phyloP scores from a whole-genome alignment of 352 stramenopile species.

The Peronospora destructor region DNA sequence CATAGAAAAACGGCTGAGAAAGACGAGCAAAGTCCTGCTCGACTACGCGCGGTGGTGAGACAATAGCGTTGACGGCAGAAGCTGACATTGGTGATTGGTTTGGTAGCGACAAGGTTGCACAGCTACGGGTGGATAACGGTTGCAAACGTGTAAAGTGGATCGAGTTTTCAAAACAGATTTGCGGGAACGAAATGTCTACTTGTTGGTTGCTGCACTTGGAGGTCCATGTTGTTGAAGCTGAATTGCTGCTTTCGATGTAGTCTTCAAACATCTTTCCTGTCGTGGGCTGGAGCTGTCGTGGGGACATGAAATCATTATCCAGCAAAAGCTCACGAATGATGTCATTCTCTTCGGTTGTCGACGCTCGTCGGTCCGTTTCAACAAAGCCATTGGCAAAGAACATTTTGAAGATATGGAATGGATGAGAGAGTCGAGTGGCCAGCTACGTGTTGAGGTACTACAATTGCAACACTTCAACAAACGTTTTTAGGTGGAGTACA shows the following conservation, averaged over 20 bases:
- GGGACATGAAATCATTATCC: constrained; percentile 61
- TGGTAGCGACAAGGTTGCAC: constrained; percentile 34
- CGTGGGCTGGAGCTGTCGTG: constrained; percentile 41
- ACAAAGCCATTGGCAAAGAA: constrained; percentile 70
- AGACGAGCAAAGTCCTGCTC: constrained; percentile 68
- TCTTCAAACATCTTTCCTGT: constrained; percentile 37
- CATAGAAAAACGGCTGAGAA: constrained; percentile 61
- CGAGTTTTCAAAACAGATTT: constrained; percentile 67
- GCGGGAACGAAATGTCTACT: constrained; percentile 58
- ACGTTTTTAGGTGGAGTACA: constrained; percentile 39
- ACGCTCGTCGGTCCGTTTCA: constrained; percentile 51
- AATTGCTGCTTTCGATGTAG: constrained; percentile 13
- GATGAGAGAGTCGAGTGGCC: constrained; percentile 11
- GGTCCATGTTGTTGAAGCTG: constrained; percentile 9
- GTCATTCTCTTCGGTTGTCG: constrained; percentile 54
- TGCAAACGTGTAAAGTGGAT: constrained; percentile 49
- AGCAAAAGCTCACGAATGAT: constrained; percentile 71
- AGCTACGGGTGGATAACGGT: constrained; percentile 46
- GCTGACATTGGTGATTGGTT: constrained; percentile 32
- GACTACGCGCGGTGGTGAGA: constrained; percentile 67
- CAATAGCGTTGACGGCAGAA: constrained; percentile 63
- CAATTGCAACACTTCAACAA: constrained; percentile 24
- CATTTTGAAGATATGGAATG: constrained; percentile 31
- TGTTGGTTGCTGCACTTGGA: constrained; percentile 49
- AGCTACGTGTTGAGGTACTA: constrained; percentile 28